Percentiles rank a stretch among this genome's conserved stretches.
These are phyloP conservation scores for Zostera marina DNA, from an alignment of 116 monocot genomes.

Conservation along the genomic window DNA sequence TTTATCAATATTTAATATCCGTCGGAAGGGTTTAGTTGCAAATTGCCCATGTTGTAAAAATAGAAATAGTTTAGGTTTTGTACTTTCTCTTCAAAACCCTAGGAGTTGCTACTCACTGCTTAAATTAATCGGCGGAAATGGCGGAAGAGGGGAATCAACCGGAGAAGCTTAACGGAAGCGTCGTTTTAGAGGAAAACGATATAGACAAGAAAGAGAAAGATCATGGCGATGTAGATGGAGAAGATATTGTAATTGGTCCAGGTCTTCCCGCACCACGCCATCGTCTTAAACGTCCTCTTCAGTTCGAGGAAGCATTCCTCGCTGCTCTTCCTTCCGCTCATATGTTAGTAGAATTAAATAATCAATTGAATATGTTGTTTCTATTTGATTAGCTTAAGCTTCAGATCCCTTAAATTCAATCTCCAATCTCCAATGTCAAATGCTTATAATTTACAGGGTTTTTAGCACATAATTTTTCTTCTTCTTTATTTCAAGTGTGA, in stretches of 20 bases:
- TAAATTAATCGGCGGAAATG: not conserved
- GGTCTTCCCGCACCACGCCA: constrained; percentile 46
- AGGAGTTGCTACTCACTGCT: too few relatives aligned
- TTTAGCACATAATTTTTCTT: not conserved
- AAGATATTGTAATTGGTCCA: constrained; percentile 37
- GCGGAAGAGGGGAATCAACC: not conserved
- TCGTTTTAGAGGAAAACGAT: not conserved
- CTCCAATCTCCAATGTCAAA: not conserved
- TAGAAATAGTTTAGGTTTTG: too few relatives aligned
- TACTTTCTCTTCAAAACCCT: too few relatives aligned
- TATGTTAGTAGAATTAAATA: constrained; percentile 25
- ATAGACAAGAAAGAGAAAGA: not conserved
- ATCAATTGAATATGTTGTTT: too few relatives aligned
- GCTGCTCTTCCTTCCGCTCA: constrained; percentile 79
- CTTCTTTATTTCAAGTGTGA: not conserved
- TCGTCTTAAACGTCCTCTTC: constrained; percentile 80
- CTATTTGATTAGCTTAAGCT: too few relatives aligned
- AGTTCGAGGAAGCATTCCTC: constrained; percentile 94
- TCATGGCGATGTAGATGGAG: constrained; percentile 8
- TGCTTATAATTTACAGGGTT: not conserved
- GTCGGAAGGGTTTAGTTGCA: too few relatives aligned
- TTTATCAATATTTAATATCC: too few relatives aligned
- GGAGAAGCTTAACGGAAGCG: not conserved
- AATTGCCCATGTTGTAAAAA: too few relatives aligned
- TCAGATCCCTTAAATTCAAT: not conserved